These are phyloP conservation scores for Platismatia glauca DNA, from an alignment of 495 filamentous ascomycete genomes.

Conservation along the genomic window DNA sequence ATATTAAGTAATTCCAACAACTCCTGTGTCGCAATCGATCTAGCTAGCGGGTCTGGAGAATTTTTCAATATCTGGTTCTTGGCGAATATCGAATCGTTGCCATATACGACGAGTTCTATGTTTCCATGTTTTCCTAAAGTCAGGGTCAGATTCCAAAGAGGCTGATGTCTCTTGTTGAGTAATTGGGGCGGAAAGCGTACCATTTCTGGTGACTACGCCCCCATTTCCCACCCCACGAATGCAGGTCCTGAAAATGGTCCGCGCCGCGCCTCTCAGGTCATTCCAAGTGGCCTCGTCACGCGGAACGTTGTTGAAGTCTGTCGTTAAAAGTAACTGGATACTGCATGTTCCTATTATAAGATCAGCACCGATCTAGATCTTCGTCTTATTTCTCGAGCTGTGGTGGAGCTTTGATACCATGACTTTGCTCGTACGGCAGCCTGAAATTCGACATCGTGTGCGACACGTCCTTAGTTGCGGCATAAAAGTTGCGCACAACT, in stretches of 20 bases:
- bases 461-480: background rate
- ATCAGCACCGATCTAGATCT: too few relatives aligned
- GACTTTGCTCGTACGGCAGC: background rate
- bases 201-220: background rate
- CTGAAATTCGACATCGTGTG: background rate
- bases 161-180: background rate
- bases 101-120: slow-evolving; percentile 4
- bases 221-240: background rate
- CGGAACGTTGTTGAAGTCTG: background rate
- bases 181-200: background rate
- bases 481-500: slow-evolving; percentile 1
- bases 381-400: background rate
- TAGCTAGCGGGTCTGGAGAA: background rate
- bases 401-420: background rate
- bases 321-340: background rate
- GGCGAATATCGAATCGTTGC: background rate
- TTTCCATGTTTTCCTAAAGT: background rate
- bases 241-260: background rate
- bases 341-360: background rate
- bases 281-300: background rate
- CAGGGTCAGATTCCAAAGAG: background rate
- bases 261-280: background rate
- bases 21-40: slow-evolving; percentile 4
- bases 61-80: background rate
- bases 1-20: background rate